A percentile compares a stretch with the other conserved stretches of the same genome.
These are phyloP conservation scores for Fusarium neocosmosporiellum DNA, from an alignment of 2,329 filamentous ascomycete species.

Conservation along the genomic window DNA sequence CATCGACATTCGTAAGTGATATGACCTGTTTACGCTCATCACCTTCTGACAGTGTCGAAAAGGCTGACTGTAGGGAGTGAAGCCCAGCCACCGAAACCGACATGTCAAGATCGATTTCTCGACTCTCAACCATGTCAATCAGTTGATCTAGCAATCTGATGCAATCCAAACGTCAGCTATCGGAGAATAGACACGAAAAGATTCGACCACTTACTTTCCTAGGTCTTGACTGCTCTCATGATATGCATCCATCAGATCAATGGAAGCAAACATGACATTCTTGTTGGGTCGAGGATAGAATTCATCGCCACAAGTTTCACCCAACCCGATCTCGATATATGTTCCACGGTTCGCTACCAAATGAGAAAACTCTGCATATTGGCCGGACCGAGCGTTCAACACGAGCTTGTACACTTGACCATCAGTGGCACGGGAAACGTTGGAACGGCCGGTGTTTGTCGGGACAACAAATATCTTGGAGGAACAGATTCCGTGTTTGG, in stretches of 20 bases:
- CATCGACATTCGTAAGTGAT: slow-evolving; percentile 5
- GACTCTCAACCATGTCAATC: slow-evolving; percentile 23
- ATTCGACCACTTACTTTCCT: slow-evolving; percentile 21
- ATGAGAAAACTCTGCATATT: slow-evolving; percentile 32
- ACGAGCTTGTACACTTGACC: slow-evolving; percentile 29
- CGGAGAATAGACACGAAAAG: neutral
- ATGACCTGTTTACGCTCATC: slow-evolving; percentile 26
- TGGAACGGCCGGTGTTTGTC: slow-evolving; percentile 7
- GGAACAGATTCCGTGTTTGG: slow-evolving; percentile 18
- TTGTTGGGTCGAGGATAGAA: slow-evolving; percentile 19
- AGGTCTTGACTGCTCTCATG: slow-evolving; percentile 27
- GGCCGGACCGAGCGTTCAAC: slow-evolving; percentile 26
- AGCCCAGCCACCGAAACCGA: slow-evolving; percentile 18
- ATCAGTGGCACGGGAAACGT: slow-evolving; percentile 13
- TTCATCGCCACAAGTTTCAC: slow-evolving; percentile 11
- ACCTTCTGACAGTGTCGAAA: slow-evolving; percentile 13
- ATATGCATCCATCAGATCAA: slow-evolving; percentile 35
- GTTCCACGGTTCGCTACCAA: slow-evolving; percentile 32
- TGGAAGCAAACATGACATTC: slow-evolving; percentile 39
- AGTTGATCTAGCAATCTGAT: slow-evolving; percentile 21
- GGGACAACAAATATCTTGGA: slow-evolving; percentile 23
- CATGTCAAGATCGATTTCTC: slow-evolving; percentile 6
- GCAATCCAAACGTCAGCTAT: slow-evolving; percentile 7
- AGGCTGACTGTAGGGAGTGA: slow-evolving; percentile 19
- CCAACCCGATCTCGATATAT: slow-evolving; percentile 26